Evolutionary conservation across 2,329 filamentous ascomycete species (phyloP).

Genomic region (Penicillium sp.): DNA sequence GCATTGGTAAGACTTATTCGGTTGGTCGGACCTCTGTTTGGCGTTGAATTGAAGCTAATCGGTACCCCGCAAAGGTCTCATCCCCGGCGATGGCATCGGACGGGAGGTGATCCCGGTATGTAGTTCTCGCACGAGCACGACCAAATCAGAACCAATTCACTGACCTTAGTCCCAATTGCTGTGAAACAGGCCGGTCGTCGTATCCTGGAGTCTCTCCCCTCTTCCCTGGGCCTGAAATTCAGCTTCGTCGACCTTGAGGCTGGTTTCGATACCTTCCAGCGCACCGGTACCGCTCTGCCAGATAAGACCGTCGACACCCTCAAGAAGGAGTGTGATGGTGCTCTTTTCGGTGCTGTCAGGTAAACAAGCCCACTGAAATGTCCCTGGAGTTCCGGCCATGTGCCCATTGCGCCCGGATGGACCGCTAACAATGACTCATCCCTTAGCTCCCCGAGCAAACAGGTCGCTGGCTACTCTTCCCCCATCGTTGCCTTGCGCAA

Average conservation of each 20-base stretch:
- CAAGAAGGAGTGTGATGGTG: constrained; percentile 88
- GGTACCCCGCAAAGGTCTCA: constrained; percentile 65
- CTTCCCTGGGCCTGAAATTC: constrained; percentile 90
- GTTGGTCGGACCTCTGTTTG: neutral
- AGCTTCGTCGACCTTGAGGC: constrained; percentile 90
- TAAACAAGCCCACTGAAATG: constrained; percentile 23
- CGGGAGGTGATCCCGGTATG: constrained; percentile 89
- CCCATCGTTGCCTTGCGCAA: constrained; percentile 97
- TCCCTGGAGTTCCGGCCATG: neutral
- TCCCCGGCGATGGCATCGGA: constrained; percentile 97
- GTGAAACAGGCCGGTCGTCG: constrained; percentile 67
- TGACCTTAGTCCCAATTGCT: constrained; percentile 14
- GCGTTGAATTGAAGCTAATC: constrained; percentile 11
- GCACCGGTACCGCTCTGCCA: constrained; percentile 82
- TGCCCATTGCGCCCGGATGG: neutral
- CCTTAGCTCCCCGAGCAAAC: constrained; percentile 73
- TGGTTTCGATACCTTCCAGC: constrained; percentile 89
- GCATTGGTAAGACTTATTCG: constrained; percentile 59
- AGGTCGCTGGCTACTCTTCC: constrained; percentile 92
- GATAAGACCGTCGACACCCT: constrained; percentile 88
- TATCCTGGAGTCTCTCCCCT: constrained; percentile 86
- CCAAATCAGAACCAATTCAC: constrained; percentile 5
- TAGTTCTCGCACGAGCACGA: constrained; percentile 8
- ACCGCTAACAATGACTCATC: neutral
- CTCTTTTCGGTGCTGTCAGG: constrained; percentile 92